Evolutionary conservation across 2,329 filamentous ascomycete species (phyloP).

Genomic region (Fusarium keratoplasticum): DNA sequence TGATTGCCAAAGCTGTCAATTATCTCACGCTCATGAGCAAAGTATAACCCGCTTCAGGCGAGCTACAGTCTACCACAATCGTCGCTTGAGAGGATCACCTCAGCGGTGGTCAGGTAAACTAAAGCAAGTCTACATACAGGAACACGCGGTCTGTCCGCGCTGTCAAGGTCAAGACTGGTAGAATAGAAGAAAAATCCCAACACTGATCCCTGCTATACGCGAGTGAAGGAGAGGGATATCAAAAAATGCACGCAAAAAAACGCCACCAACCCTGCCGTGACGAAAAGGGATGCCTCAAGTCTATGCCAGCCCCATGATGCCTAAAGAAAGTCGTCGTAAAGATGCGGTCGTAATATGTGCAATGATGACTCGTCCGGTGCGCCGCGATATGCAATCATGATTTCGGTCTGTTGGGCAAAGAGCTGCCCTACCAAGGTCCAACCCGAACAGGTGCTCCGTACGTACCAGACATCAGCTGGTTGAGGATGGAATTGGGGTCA

Average conservation of each 20-base stretch:
- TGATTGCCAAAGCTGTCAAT: background rate
- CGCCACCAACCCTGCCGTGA: constrained; percentile 47
- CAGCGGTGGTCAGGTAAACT: constrained; percentile 10
- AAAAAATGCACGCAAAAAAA: constrained; percentile 46
- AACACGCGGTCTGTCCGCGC: constrained; percentile 29
- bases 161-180: constrained; percentile 9
- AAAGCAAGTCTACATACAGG: constrained; percentile 42
- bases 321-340: constrained; percentile 48
- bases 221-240: constrained; percentile 47
- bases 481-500: constrained; percentile 69
- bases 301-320: constrained; percentile 52
- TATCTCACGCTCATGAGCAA: background rate
- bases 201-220: constrained; percentile 38
- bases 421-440: constrained; percentile 66
- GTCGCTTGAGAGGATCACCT: background rate
- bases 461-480: constrained; percentile 70
- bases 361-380: constrained; percentile 38
- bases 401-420: constrained; percentile 12
- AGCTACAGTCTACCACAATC: background rate
- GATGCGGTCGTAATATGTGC: constrained; percentile 50
- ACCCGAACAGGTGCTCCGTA: constrained; percentile 71
- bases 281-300: constrained; percentile 46
- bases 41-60: background rate
- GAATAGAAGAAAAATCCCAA: constrained; percentile 19
- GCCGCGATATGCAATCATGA: constrained; percentile 43